A percentile compares a stretch with the other conserved stretches of the same genome.
Conservation (phyloP, 1,284 basidiomycete genomes). For the Ustilago crameri region DNA sequence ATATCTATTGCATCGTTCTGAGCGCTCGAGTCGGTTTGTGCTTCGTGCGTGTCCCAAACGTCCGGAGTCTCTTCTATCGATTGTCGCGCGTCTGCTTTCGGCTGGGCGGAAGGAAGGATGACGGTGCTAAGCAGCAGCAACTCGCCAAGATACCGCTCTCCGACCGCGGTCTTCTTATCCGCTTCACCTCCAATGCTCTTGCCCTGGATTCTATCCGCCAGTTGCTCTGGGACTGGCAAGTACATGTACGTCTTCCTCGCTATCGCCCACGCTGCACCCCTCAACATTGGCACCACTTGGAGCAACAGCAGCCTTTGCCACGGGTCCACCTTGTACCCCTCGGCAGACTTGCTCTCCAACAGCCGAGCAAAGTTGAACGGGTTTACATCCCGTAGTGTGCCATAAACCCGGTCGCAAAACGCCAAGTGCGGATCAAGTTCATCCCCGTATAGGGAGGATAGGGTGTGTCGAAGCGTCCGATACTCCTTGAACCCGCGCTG, state of each 20-base stretch:
- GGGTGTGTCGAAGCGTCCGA: background rate
- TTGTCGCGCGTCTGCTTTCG: background rate
- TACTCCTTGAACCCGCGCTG: slow-evolving; percentile 23
- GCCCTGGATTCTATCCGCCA: slow-evolving; percentile 1
- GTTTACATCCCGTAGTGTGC: slow-evolving; percentile 12
- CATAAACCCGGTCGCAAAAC: slow-evolving; percentile 24
- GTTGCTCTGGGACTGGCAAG: slow-evolving; percentile 12
- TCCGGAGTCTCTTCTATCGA: slow-evolving; percentile 3
- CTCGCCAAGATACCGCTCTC: slow-evolving; percentile 2
- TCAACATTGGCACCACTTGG: slow-evolving; percentile 13
- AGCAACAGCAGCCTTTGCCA: slow-evolving; percentile 34
- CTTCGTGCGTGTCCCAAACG: slow-evolving; percentile 13
- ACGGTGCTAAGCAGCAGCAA: slow-evolving; percentile 20
- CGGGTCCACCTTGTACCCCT: slow-evolving; percentile 12
- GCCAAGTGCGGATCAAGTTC: background rate
- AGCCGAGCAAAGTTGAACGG: slow-evolving; percentile 12
- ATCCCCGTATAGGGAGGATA: background rate
- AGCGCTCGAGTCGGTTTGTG: background rate
- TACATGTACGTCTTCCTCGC: slow-evolving; percentile 37
- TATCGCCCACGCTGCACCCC: slow-evolving; percentile 24
- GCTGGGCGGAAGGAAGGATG: background rate
- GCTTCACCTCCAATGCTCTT: background rate
- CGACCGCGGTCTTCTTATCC: background rate
- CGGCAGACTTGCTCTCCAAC: background rate
- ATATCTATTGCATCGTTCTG: background rate